A percentile compares a stretch with the other conserved stretches of the same genome.
phyloP scores from a whole-genome alignment of 164 flowering plant species.

The Platanus orientalis region DNA sequence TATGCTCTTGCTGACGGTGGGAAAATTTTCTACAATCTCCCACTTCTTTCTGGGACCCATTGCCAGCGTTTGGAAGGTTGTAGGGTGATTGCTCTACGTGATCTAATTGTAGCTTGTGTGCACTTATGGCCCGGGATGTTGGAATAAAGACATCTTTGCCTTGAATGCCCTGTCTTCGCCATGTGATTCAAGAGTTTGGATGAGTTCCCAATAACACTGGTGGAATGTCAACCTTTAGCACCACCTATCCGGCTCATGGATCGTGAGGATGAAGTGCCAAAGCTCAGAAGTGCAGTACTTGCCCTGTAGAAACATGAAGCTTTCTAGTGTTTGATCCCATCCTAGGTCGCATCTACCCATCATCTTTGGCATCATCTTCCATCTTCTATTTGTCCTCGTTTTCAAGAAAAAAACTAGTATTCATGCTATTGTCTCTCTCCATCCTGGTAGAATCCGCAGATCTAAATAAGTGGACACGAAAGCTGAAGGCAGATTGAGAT shows the following conservation, averaged over 20 bases:
- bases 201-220: conserved; percentile 30
- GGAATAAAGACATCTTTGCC: conserved; percentile 51
- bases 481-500: too few species aligned
- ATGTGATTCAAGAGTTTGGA: conserved; percentile 39
- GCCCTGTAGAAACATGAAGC: conserved; percentile 43
- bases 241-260: conserved; percentile 24
- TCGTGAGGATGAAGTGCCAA: neutral
- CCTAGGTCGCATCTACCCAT: conserved; percentile 29
- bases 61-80: conserved; percentile 49
- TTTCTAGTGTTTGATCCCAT: conserved; percentile 42
- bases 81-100: conserved; percentile 62
- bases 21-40: conserved; percentile 48
- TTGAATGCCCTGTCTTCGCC: conserved; percentile 40
- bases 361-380: too few species aligned
- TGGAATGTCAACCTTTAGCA: conserved; percentile 47
- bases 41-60: conserved; percentile 48
- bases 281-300: conserved; percentile 39
- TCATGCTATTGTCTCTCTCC: too few species aligned
- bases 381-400: too few species aligned
- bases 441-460: too few species aligned
- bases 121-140: conserved; percentile 33
- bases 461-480: too few species aligned
- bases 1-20: conserved; percentile 37
- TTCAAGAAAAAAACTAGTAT: too few species aligned
- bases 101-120: conserved; percentile 24